Base-by-base conservation (phyloP, 2,329 filamentous ascomycete species). In the Parasarocladium wereldwijsianum region DNA sequence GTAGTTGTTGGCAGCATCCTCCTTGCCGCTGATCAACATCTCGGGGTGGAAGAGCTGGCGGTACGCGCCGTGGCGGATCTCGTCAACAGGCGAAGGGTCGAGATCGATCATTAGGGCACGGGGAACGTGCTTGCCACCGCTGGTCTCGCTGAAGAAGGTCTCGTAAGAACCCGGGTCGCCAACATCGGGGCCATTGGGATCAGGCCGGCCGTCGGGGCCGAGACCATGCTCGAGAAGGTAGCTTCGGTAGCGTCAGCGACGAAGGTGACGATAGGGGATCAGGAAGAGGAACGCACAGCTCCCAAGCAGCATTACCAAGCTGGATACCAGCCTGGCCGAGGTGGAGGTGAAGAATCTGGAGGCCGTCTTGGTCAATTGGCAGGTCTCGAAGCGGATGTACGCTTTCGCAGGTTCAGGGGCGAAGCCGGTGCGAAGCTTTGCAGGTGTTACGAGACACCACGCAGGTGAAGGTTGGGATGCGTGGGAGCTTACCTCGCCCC, bases 1-100 rank as follows among this genome's bases (percentile, higher is more conserved):
- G 47, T 80, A 81, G 64, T 81, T 81, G 62, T 80, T 80, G 58
- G 75, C 73, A 35, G 76, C 75, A 66, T 80, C 76, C 54, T 80
- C 76, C 65, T 80, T 80, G 56, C 75, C 75, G 53, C 69, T 79
- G 50, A 80, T 71, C 48, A 80, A 55, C 43, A 75, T 63, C 61
- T 80, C 75, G 26, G 75, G 75, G 57, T 80, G 75, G 64, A 78
- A 80, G 36, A 80, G 67, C 48, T 74, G 64, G 43, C 72, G 70
- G 58, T 78, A 80, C 40, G 46, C 37, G 36, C 75, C 74, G 32
- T 73, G 79, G 36, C 75, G 70, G 56, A 80, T 78, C 63, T 80
- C 76, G 44, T 80, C 76, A 43, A 80, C 76, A 36, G 75, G 75
- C 33, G 75, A 79, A 32, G 76, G 73, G 57, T 80, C 75, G 41